These are phyloP conservation scores for Globisporangium apiculatum DNA, from an alignment of 352 stramenopile species.

Conservation along the genomic window DNA sequence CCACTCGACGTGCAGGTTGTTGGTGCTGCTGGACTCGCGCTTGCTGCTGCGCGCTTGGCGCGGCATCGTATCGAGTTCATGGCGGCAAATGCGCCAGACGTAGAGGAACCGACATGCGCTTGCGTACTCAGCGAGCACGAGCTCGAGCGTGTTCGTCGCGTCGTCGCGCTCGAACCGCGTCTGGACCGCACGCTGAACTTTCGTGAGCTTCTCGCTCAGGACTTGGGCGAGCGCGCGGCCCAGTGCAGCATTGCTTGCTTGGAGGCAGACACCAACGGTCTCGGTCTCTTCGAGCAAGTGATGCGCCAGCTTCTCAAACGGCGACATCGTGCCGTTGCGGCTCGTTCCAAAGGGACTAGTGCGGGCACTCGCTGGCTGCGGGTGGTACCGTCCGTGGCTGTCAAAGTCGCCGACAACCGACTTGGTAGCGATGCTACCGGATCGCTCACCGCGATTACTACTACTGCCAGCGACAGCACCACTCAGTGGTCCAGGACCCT, in stretches of 20 bases:
- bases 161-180: constrained; percentile 22
- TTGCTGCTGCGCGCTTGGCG: constrained; percentile 18
- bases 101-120: constrained; percentile 49
- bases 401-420: constrained; percentile 8
- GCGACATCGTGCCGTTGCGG: constrained; percentile 19
- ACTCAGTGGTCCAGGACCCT: neutral
- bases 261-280: constrained; percentile 49
- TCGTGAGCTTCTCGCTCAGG: constrained; percentile 48
- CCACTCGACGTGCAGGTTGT: constrained; percentile 51
- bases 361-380: neutral
- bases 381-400: constrained; percentile 8
- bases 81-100: constrained; percentile 53
- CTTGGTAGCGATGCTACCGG: too few species aligned
- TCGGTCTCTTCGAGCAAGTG: constrained; percentile 72
- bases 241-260: constrained; percentile 54
- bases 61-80: constrained; percentile 45
- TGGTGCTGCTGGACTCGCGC: constrained; percentile 3
- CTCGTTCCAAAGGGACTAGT: neutral
- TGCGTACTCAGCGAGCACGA: constrained; percentile 47
- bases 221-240: constrained; percentile 61
- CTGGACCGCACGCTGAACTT: constrained; percentile 29
- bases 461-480: neutral
- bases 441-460: too few species aligned
- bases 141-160: constrained; percentile 23
- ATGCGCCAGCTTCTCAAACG: constrained; percentile 61